Base-by-base conservation (phyloP, 2,329 filamentous ascomycete genomes). In the Apiospora saccharicola region DNA sequence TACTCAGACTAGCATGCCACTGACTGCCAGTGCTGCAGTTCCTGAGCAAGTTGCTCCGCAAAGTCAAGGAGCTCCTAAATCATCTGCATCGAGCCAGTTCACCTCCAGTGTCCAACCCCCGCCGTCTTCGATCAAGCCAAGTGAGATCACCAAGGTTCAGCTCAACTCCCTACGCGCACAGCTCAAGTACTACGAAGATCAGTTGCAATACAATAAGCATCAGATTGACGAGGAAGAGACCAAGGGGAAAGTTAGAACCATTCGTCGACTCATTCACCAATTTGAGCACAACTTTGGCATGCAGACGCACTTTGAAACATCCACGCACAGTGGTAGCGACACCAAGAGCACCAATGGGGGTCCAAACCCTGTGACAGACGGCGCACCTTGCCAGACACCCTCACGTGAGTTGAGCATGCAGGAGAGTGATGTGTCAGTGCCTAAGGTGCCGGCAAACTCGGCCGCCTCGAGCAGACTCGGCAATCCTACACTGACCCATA, bases 141-240 rank as follows among this genome's bases (percentile, higher is more conserved):
- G 89, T 75, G 87, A 89, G n/a, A 89, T 91, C 75, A 90, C 88
- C 10, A 88, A 83, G 77, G 88, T 87, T 75, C 89, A 91, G 75
- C 85, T 91, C 69, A 84, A 86, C 30, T 80, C 82, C 57, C 84
- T 91, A 71, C 85, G 84, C 53, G 76, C 78, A n/a, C 85, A 85
- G n/a, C 82, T 91, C 73, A 88, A 86, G 76, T 86, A 87, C 72
- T 83, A 88, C 53, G 86, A 90, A 74, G 86, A 89, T 73, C 89
- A 92, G 75, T 79, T 91, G 64, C 85, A 86, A 70, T 90, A 88
- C 82, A 91, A 91, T 77, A 87, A 85, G 75, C 88, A 91, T 74
- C 89, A 91, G 75, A 89, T 91, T 74, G 89, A 91, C 72, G 88
- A 89, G 75, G 85, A 83, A 73, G 80, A 83, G 46, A 86, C 89